A percentile compares a stretch with the other conserved stretches of the same genome.
Evolutionary conservation across 495 filamentous ascomycete species (phyloP).

Genomic region (Podospora sp.): DNA sequence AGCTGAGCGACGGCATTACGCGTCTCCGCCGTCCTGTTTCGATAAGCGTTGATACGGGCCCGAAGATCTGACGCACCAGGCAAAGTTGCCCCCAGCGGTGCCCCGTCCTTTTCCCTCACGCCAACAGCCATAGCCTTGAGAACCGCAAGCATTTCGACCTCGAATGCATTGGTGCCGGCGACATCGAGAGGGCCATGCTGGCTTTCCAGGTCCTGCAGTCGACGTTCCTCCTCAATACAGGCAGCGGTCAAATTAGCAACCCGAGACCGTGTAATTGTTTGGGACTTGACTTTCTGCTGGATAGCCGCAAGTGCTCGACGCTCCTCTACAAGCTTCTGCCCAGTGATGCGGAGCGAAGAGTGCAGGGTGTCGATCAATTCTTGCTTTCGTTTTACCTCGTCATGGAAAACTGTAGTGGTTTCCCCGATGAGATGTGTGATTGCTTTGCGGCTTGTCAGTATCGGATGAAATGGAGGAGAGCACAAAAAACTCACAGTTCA

Average conservation of each 20-base stretch:
- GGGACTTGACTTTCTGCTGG: slow-evolving; percentile 55
- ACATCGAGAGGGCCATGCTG: slow-evolving; percentile 41
- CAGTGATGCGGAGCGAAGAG: slow-evolving; percentile 72
- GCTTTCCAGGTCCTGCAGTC: slow-evolving; percentile 42
- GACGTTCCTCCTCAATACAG: slow-evolving; percentile 52
- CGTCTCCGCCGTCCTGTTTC: slow-evolving; percentile 60
- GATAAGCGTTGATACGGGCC: slow-evolving; percentile 49
- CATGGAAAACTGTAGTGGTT: slow-evolving; percentile 71
- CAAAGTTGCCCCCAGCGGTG: slow-evolving; percentile 24
- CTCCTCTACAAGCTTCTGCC: slow-evolving; percentile 74
- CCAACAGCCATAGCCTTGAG: slow-evolving; percentile 23
- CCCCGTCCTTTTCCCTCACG: slow-evolving; percentile 19
- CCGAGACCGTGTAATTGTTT: slow-evolving; percentile 48
- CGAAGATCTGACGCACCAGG: slow-evolving; percentile 45
- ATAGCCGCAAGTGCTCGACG: slow-evolving; percentile 69
- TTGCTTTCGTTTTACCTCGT: slow-evolving; percentile 79
- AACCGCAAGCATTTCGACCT: slow-evolving; percentile 39
- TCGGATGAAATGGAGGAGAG: slow-evolving; percentile 13
- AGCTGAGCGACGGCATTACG: slow-evolving; percentile 59
- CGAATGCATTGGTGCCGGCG: slow-evolving; percentile 39
- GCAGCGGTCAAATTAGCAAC: slow-evolving; percentile 52
- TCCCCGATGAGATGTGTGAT: slow-evolving; percentile 73
- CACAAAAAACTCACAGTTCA: slow-evolving; percentile 58
- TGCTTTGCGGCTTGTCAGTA: slow-evolving; percentile 53
- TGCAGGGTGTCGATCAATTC: slow-evolving; percentile 77